A percentile compares a stretch with the other conserved stretches of the same genome.
phyloP scores from a whole-genome alignment of 495 filamentous ascomycete species.

The Xylaria bambusicola region DNA sequence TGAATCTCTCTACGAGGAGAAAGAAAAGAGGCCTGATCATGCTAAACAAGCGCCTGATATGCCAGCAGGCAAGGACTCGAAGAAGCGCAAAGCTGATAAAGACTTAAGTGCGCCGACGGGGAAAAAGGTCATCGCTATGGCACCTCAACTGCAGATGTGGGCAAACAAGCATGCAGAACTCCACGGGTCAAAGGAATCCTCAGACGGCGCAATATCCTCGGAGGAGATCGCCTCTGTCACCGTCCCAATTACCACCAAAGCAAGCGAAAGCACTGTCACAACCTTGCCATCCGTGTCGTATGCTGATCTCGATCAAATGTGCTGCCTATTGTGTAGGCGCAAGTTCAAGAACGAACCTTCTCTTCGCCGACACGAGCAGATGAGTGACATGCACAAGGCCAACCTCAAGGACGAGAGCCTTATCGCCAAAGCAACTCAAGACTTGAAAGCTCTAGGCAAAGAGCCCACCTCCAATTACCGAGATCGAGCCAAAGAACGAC shows the following conservation, averaged over 20 bases:
- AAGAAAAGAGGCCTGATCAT: conserved; percentile 41
- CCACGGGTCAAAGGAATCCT: conserved; percentile 55
- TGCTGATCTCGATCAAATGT: conserved; percentile 67
- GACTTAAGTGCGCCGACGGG: conserved; percentile 51
- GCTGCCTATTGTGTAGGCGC: conserved; percentile 76
- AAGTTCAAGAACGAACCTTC: conserved; percentile 69
- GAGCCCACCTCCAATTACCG: conserved; percentile 62
- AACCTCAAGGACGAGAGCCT: conserved; percentile 66
- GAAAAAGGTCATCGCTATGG: conserved; percentile 54
- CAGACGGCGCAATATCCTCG: conserved; percentile 6
- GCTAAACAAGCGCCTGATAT: conserved; percentile 34
- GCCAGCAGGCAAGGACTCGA: conserved; percentile 55
- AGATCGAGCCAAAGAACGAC: conserved; percentile 80
- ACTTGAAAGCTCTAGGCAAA: conserved; percentile 45
- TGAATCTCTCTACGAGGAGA: conserved; percentile 37
- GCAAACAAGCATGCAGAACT: conserved; percentile 82
- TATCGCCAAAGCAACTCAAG: conserved; percentile 58
- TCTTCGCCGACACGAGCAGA: conserved; percentile 74
- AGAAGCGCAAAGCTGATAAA: conserved; percentile 68
- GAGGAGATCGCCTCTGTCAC: conserved; percentile 25
- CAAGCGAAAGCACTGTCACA: conserved; percentile 13
- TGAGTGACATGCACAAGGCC: conserved; percentile 70
- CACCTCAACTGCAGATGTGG: conserved; percentile 82
- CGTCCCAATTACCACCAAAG: conserved; percentile 26
- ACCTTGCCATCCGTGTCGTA: conserved; percentile 52